phyloP scores from a whole-genome alignment of 495 filamentous ascomycete genomes.

The Pseudomonodictys pantanalensis region DNA sequence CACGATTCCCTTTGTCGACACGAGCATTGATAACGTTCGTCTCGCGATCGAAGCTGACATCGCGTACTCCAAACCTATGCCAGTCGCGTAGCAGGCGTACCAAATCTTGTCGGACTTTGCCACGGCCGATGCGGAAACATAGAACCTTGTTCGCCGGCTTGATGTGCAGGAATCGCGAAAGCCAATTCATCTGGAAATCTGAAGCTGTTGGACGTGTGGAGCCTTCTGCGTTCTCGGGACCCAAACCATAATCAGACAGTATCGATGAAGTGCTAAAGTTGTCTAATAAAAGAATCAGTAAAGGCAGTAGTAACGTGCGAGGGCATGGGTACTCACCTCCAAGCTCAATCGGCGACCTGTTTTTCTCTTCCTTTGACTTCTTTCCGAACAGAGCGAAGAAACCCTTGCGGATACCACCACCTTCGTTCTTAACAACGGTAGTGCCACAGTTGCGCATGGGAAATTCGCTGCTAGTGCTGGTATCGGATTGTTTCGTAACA shows the following conservation, averaged over 20 bases:
- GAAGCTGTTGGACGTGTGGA: constrained; percentile 37
- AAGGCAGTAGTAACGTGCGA: neutral
- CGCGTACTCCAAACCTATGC: constrained; percentile 72
- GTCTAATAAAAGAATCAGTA: constrained; percentile 3
- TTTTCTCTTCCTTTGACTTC: constrained; percentile 30
- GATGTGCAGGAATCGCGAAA: constrained; percentile 81
- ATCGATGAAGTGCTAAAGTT: constrained; percentile 21
- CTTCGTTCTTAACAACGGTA: constrained; percentile 23
- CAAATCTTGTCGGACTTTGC: constrained; percentile 70
- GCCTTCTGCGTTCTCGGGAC: constrained; percentile 26
- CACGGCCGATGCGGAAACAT: constrained; percentile 67
- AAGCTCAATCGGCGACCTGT: constrained; percentile 13
- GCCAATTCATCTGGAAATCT: constrained; percentile 71
- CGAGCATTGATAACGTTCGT: constrained; percentile 71
- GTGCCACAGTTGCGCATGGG: constrained; percentile 35
- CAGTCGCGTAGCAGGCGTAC: constrained; percentile 70
- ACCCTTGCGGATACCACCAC: constrained; percentile 11
- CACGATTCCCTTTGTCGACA: constrained; percentile 74
- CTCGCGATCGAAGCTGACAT: constrained; percentile 70
- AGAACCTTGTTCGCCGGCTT: constrained; percentile 73
- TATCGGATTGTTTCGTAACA: constrained; percentile 17
- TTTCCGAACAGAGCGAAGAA: constrained; percentile 31
- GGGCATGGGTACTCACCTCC: constrained; percentile 25
- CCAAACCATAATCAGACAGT: constrained; percentile 19
- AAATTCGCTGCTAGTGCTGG: constrained; percentile 38